Conservation (phyloP, 495 filamentous ascomycete species). For the Penicillium bialowiezense region DNA sequence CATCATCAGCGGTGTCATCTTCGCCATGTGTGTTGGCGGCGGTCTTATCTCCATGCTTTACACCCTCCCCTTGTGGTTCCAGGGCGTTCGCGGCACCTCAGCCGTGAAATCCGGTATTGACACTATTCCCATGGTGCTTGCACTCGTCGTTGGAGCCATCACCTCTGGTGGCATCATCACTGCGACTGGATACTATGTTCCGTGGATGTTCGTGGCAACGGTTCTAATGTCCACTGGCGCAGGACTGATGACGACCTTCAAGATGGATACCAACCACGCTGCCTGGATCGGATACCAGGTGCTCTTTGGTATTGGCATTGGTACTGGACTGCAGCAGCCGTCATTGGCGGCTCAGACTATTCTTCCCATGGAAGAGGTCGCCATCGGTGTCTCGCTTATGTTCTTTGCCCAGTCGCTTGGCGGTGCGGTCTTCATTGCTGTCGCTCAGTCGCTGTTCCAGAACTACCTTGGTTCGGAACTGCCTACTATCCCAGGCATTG, state of each 20-base stretch:
- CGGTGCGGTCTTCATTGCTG: slow-evolving; percentile 60
- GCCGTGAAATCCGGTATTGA: slow-evolving; percentile 36
- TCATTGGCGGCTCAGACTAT: slow-evolving; percentile 63
- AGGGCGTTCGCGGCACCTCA: slow-evolving; percentile 48
- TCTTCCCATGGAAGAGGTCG: slow-evolving; percentile 53
- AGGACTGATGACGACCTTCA: slow-evolving; percentile 62
- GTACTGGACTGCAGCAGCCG: slow-evolving; percentile 68
- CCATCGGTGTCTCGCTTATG: slow-evolving; percentile 61
- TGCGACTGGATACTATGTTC: slow-evolving; percentile 64
- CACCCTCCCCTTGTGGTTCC: slow-evolving; percentile 74
- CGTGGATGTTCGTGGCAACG: slow-evolving; percentile 52
- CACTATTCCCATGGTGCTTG: slow-evolving; percentile 42
- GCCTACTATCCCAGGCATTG: slow-evolving; percentile 38
- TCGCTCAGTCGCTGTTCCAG: slow-evolving; percentile 57
- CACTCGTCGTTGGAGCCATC: slow-evolving; percentile 42
- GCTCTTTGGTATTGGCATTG: slow-evolving; percentile 68
- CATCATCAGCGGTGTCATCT: slow-evolving; percentile 45
- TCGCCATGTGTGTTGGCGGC: slow-evolving; percentile 20
- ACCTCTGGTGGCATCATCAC: slow-evolving; percentile 51
- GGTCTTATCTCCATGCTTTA: slow-evolving; percentile 47
- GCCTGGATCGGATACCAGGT: slow-evolving; percentile 71
- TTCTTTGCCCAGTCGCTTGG: slow-evolving; percentile 67
- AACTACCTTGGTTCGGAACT: slow-evolving; percentile 48
- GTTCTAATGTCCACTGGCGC: slow-evolving; percentile 57
- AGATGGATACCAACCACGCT: slow-evolving; percentile 41